Evolutionary conservation across 1,284 basidiomycete species (phyloP), one percentile per base, ranked within the genome.

Genomic region (Marasmius oreades): DNA sequence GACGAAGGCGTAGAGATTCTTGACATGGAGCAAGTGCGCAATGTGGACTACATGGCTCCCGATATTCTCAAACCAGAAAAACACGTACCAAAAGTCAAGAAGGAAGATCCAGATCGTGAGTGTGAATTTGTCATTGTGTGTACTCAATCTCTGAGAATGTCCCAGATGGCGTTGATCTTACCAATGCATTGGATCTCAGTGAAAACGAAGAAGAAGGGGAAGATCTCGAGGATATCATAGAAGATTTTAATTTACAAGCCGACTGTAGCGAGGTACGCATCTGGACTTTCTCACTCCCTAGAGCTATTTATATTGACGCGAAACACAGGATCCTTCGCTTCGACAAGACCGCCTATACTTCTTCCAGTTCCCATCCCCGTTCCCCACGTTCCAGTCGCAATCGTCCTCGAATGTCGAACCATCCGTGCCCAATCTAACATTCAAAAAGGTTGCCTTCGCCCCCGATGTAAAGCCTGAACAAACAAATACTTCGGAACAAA

Each of bases 281-380:
- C 26, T 39, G 23, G 23, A 33, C 24, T 24, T 45, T 11, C 12
- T 12, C 10, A 16, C n/a, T 50, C 18, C 23, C 20, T 18, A 31
- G 16, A 7, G n/a, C 33, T 48, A 16, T 43, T 24, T 36, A 11
- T 60, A 31, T 46, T 8, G 18, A 31, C 12, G 33, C 51, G 43
- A 4, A 48, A 51, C 23, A 56, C 60, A 85, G 83, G 79, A 81
- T 55, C 61, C 72, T 28, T 68, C 72, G 55, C 63, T 79, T 51
- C 77, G 73, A 65, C 85, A 80, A 76, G 84, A 86, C 67, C 78
- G 86, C 24, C 76, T 97, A 1, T 96, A 92, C 67, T 87, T 95
- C 62, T 96, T 97, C 75, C 95, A 96, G 69, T 96, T 98, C 67
- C 95, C 95, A 0, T 73, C 79, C n/a, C 87, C 92, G 0, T 95